A percentile compares a stretch with the other conserved stretches of the same genome.
phyloP scores from a whole-genome alignment of 1,284 basidiomycete genomes.

The Coniferiporia sulphurascens region DNA sequence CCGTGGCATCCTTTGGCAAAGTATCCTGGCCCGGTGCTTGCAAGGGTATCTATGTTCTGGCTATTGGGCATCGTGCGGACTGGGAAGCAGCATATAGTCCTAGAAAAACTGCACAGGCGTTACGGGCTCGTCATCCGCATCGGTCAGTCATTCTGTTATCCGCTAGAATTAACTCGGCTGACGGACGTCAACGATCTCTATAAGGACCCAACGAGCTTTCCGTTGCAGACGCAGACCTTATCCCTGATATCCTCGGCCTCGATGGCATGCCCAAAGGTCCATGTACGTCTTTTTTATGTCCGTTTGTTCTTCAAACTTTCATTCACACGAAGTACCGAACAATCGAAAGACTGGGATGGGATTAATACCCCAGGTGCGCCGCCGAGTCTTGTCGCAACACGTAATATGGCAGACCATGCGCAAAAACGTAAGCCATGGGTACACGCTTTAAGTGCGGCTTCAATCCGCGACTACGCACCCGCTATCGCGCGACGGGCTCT shows the following conservation, averaged over 20 bases:
- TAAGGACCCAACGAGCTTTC: slow-evolving; percentile 34
- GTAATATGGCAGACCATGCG: slow-evolving; percentile 33
- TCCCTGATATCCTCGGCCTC: slow-evolving; percentile 27
- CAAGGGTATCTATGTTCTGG: slow-evolving; percentile 22
- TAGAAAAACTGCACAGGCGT: slow-evolving; percentile 18
- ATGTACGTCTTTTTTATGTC: slow-evolving; percentile 20
- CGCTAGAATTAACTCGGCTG: not conserved
- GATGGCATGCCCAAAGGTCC: slow-evolving; percentile 30
- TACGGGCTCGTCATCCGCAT: slow-evolving; percentile 22
- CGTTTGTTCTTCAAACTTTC: not conserved
- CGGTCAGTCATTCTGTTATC: slow-evolving; percentile 11
- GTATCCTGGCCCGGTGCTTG: slow-evolving; percentile 23
- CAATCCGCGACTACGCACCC: slow-evolving; percentile 37
- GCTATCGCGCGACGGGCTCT: slow-evolving; percentile 28
- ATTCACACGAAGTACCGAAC: too few species aligned
- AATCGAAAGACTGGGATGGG: slow-evolving; percentile 17
- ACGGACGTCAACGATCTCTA: not conserved
- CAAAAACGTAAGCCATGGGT: slow-evolving; percentile 38
- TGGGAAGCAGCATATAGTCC: slow-evolving; percentile 16
- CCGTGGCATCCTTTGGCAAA: slow-evolving; percentile 24
- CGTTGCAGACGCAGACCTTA: slow-evolving; percentile 27
- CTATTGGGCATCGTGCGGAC: slow-evolving; percentile 10
- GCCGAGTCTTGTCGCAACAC: slow-evolving; percentile 17
- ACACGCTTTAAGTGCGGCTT: slow-evolving; percentile 34
- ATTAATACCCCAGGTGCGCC: slow-evolving; percentile 8